These are phyloP conservation scores for Colletotrichum sp. DNA, from an alignment of 2,329 filamentous ascomycete genomes.

Conservation along the genomic window DNA sequence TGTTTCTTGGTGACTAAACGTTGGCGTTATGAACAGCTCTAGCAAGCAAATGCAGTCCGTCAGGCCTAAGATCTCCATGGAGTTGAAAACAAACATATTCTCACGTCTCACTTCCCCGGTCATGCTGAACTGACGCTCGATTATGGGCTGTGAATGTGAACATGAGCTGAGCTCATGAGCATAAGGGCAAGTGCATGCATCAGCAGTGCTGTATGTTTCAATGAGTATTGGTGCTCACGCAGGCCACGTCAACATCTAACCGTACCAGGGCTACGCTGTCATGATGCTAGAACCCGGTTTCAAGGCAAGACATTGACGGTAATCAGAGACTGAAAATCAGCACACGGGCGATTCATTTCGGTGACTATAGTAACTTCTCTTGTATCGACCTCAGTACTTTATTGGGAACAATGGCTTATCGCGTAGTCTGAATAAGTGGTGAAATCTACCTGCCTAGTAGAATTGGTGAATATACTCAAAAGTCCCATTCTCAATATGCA, in stretches of 20 bases:
- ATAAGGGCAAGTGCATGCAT: neutral
- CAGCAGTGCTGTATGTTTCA: neutral
- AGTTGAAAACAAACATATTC: too few species aligned
- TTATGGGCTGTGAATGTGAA: neutral
- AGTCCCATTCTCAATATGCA: neutral
- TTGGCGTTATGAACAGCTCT: neutral
- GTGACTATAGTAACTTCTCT: accelerated
- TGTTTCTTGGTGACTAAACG: accelerated
- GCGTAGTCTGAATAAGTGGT: accelerated
- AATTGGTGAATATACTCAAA: neutral
- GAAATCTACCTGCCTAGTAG: accelerated
- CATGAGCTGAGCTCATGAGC: neutral
- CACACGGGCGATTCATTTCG: accelerated
- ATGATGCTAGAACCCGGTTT: neutral
- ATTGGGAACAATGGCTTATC: neutral
- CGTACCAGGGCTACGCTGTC: neutral
- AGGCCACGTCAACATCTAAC: neutral
- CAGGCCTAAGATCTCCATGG: too few species aligned
- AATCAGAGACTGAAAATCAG: neutral
- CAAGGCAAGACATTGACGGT: neutral
- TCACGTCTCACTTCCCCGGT: accelerated
- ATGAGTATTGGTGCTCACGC: neutral
- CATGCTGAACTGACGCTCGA: neutral
- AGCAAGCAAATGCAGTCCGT: too few species aligned
- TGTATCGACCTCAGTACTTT: neutral